Evolutionary conservation across 352 stramenopile genomes (phyloP).

Genomic region (Ophiocytium majus): DNA sequence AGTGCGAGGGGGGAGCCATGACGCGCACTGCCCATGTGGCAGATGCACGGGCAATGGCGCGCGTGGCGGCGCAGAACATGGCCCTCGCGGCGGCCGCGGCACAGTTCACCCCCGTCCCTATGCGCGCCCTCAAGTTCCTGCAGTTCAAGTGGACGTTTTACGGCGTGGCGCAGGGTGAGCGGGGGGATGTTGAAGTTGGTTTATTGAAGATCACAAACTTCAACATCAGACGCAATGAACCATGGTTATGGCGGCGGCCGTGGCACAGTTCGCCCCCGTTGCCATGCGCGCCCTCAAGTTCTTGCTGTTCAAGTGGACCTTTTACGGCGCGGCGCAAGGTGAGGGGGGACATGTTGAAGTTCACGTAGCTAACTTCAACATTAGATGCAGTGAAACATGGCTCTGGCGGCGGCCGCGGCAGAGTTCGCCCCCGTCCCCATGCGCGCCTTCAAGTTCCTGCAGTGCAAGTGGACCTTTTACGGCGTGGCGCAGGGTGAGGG

Average conservation of each 20-base stretch:
- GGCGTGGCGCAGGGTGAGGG: conserved; percentile 25
- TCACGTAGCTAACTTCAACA: too few relatives aligned
- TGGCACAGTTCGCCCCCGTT: conserved; percentile 43
- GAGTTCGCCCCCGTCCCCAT: conserved; percentile 42
- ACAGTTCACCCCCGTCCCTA: conserved; percentile 43
- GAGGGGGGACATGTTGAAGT: too few relatives aligned
- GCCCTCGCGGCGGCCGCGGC: conserved; percentile 44
- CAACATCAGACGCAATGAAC: too few relatives aligned
- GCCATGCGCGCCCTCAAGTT: conserved; percentile 32
- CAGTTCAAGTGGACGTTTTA: conserved; percentile 54
- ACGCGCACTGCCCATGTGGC: conserved; percentile 33
- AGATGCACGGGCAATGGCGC: conserved; percentile 49
- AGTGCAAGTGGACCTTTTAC: conserved; percentile 54
- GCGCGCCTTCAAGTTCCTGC: conserved; percentile 32
- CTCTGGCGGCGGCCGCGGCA: conserved; percentile 41
- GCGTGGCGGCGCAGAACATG: conserved; percentile 48
- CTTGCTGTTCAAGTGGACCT: conserved; percentile 49
- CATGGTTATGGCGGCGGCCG: too few relatives aligned
- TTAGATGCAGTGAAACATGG: too few relatives aligned
- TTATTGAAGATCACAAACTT: too few relatives aligned
- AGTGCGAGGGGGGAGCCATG: conserved; percentile 14
- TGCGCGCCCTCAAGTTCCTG: conserved; percentile 33
- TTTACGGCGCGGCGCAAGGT: conserved; percentile 41
- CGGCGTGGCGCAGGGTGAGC: conserved; percentile 27
- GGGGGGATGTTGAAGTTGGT: too few relatives aligned